These are phyloP conservation scores for Rhizophlyctis rosea DNA, from an alignment of 192 early-diverging fungal species.

Conservation along the genomic window DNA sequence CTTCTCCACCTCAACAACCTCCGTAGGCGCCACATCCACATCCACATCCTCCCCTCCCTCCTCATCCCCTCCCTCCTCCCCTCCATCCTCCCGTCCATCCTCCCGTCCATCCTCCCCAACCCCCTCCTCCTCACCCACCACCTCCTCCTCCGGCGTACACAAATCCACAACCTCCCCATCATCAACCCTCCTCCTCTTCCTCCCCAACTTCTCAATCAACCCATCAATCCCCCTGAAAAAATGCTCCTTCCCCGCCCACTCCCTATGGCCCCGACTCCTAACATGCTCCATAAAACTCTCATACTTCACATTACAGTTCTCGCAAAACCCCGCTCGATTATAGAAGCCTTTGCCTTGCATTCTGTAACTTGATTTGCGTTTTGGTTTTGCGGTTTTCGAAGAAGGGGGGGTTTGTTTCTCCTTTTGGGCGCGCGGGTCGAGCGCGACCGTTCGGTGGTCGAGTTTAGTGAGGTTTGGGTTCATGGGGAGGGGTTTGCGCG, in stretches of 20 bases:
- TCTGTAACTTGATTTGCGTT: background rate
- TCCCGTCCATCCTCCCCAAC: no score
- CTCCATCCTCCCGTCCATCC: no score
- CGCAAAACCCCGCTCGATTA: conserved; percentile 25
- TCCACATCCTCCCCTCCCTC: no score
- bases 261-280: conserved; percentile 10
- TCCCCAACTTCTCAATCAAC: conserved; percentile 12
- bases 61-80: no score
- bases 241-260: conserved; percentile 15
- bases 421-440: background rate
- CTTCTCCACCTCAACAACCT: no score
- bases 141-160: no score
- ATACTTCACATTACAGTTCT: conserved; percentile 33
- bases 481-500: background rate
- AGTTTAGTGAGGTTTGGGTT: conserved; percentile 9
- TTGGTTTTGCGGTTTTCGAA: background rate
- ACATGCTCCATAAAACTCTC: conserved; percentile 26
- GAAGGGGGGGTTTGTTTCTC: background rate
- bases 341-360: conserved; percentile 28
- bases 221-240: conserved; percentile 21
- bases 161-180: no score
- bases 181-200: no score
- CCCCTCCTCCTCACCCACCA: no score
- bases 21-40: no score
- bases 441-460: conserved; percentile 3